These are phyloP conservation scores for Lentinula sp. DNA, from an alignment of 768 basidiomycete species.

Conservation along the genomic window DNA sequence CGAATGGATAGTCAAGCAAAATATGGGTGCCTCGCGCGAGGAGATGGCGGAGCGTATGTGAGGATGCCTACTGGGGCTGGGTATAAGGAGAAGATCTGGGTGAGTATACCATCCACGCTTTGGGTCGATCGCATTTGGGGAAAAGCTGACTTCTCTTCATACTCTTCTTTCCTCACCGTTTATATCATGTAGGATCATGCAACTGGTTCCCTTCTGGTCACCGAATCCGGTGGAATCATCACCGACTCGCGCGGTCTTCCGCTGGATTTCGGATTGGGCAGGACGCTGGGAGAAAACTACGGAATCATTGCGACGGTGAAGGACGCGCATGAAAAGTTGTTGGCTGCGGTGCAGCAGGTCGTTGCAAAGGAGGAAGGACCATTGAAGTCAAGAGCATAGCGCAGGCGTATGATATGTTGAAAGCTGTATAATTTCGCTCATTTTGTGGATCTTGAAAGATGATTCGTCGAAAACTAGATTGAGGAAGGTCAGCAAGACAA, in stretches of 20 bases:
- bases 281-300: conserved; percentile 80
- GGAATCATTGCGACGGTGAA: conserved; percentile 83
- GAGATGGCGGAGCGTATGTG: conserved; percentile 80
- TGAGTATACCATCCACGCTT: conserved; percentile 22
- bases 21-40: conserved; percentile 80
- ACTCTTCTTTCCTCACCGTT: not conserved
- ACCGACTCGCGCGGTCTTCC: conserved; percentile 74
- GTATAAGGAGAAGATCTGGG: conserved; percentile 97
- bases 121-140: not conserved
- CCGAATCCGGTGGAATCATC: conserved; percentile 87
- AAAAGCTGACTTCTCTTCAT: not conserved
- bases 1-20: conserved; percentile 98
- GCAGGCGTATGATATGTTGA: too few species aligned
- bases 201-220: conserved; percentile 73
- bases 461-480: too few species aligned
- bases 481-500: too few species aligned
- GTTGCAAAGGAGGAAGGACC: not conserved
- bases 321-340: conserved; percentile 59
- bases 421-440: too few species aligned
- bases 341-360: conserved; percentile 70
- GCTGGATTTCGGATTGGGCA: conserved; percentile 82
- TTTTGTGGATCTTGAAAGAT: too few species aligned
- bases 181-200: conserved; percentile 65
- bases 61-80: conserved; percentile 73
- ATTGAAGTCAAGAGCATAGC: not conserved